phyloP scores from a whole-genome alignment of 2,329 filamentous ascomycete species.

The Colletotrichum sp. region DNA sequence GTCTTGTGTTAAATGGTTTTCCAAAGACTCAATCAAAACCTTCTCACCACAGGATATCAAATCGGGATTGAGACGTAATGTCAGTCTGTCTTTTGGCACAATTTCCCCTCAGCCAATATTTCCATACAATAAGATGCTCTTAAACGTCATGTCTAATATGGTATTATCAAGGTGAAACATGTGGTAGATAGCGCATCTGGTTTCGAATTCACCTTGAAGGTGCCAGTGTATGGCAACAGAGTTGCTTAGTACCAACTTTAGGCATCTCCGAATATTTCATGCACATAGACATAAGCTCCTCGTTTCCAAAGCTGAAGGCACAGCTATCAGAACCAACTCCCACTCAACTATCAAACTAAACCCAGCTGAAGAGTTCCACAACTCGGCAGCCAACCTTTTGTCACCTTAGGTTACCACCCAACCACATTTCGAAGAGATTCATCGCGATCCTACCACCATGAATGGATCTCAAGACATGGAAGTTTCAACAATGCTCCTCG shows the following conservation, averaged over 20 bases:
- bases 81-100: no score
- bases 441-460: not conserved
- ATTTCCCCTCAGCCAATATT: no score
- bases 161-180: not conserved
- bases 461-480: not conserved
- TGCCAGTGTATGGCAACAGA: no score
- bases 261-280: not conserved
- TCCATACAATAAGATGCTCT: no score
- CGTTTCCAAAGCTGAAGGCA: no score
- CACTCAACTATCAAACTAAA: not conserved
- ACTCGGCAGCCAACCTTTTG: fast-evolving
- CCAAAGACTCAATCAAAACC: no score
- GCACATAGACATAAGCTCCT: fast-evolving
- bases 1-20: no score
- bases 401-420: not conserved
- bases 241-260: not conserved
- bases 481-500: fast-evolving
- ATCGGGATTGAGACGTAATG: no score
- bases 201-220: no score
- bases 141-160: not conserved
- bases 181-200: no score
- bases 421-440: fast-evolving
- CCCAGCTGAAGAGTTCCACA: fast-evolving
- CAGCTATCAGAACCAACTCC: no score
- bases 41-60: no score